These are phyloP conservation scores for Penicillium sp. DNA, from an alignment of 2,329 filamentous ascomycete species.

Conservation along the genomic window DNA sequence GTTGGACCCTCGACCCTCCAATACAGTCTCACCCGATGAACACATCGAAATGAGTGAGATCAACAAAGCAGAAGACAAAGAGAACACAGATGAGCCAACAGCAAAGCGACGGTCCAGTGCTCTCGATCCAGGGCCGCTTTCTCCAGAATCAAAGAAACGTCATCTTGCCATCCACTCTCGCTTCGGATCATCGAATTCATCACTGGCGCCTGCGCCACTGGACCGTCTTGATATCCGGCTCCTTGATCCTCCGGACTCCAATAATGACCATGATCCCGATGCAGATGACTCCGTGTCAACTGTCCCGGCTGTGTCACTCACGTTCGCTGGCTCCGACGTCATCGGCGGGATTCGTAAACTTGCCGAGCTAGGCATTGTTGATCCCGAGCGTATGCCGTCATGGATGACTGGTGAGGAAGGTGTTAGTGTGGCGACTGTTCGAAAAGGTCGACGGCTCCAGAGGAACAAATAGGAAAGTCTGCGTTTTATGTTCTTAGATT, in stretches of 20 bases:
- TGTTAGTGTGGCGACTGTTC: slow-evolving; percentile 70
- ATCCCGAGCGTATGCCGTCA: slow-evolving; percentile 76
- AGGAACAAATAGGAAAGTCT: slow-evolving; percentile 10
- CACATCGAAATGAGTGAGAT: slow-evolving; percentile 21
- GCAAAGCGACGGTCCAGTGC: slow-evolving; percentile 9
- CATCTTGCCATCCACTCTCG: slow-evolving; percentile 64
- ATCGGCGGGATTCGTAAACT: slow-evolving; percentile 77
- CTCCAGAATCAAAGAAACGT: slow-evolving; percentile 55
- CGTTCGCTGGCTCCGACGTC: slow-evolving; percentile 73
- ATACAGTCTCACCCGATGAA: slow-evolving; percentile 34
- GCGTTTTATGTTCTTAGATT: not conserved
- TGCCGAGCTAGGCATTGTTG: slow-evolving; percentile 69
- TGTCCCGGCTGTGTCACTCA: slow-evolving; percentile 48
- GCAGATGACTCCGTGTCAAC: slow-evolving; percentile 4
- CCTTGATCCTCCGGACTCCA: slow-evolving; percentile 41
- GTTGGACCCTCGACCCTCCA: slow-evolving; percentile 47
- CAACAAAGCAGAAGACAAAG: slow-evolving; percentile 11
- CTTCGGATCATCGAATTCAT: slow-evolving; percentile 62
- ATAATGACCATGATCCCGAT: slow-evolving; percentile 13
- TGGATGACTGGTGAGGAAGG: slow-evolving; percentile 90
- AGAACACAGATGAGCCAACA: slow-evolving; percentile 9
- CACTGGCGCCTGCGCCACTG: slow-evolving; percentile 34
- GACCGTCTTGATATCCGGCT: slow-evolving; percentile 53
- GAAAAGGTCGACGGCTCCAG: slow-evolving; percentile 51
- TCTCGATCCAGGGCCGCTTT: slow-evolving; percentile 10